phyloP scores from a whole-genome alignment of 345 rosid species.

The Limnanthes douglasii region DNA sequence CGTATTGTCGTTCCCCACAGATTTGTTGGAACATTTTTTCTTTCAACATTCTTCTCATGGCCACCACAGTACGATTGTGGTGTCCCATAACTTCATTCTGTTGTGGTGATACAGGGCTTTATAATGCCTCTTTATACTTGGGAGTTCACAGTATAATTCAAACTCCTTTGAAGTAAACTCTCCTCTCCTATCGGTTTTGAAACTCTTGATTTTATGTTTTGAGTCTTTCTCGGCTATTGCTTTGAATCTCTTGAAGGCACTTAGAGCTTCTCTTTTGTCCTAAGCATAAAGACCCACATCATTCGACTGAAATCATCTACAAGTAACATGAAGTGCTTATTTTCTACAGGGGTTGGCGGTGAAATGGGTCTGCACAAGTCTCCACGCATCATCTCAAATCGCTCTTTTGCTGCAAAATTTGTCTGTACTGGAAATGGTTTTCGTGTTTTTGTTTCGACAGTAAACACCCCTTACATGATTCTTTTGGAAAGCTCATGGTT shows the following conservation, averaged over 20 bases:
- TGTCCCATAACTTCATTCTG: no score
- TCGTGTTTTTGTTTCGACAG: background rate
- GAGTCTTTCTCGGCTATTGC: background rate
- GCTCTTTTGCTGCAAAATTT: background rate
- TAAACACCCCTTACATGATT: background rate
- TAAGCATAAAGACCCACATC: no score
- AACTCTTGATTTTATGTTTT: background rate
- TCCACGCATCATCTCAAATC: background rate
- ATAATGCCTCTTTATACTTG: background rate
- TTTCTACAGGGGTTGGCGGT: background rate
- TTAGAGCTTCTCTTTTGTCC: no score
- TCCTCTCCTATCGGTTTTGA: background rate
- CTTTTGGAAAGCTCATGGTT: background rate
- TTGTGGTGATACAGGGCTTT: background rate
- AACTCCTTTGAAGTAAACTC: background rate
- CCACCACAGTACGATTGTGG: background rate
- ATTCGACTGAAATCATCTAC: no score
- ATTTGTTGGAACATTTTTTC: background rate
- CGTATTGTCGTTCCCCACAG: background rate
- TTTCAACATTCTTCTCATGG: background rate
- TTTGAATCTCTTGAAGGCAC: background rate
- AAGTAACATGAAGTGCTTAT: no score
- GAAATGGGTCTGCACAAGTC: background rate
- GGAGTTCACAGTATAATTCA: background rate
- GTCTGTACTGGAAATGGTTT: background rate